Conservation (phyloP, 129 eudicot genomes). For the carrot (Daucus carota) region DNA sequence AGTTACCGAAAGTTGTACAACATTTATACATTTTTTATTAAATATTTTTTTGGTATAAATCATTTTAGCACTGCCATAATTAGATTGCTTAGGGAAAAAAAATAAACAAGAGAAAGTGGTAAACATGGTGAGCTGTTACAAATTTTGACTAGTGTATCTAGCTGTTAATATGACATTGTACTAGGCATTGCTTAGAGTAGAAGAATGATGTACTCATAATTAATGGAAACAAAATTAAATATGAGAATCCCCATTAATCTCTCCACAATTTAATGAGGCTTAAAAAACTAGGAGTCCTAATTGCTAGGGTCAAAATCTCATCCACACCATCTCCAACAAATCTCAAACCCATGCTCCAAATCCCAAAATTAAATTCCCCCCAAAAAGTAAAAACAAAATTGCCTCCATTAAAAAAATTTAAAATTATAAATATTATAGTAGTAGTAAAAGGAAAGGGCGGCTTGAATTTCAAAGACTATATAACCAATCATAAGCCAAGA, state of each 20-base stretch:
- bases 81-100: not conserved
- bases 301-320: constrained; percentile 34
- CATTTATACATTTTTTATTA: not conserved
- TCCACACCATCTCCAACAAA: constrained; percentile 18
- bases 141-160: not conserved
- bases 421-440: too few relatives aligned
- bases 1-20: not conserved
- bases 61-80: not conserved
- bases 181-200: not conserved
- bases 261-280: constrained; percentile 40
- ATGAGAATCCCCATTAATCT: constrained; percentile 33
- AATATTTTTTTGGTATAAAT: not conserved
- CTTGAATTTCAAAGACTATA: not conserved
- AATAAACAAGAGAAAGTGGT: not conserved
- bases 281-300: constrained; percentile 23
- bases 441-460: not conserved
- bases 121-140: not conserved
- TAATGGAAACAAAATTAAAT: constrained; percentile 10
- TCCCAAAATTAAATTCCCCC: not conserved
- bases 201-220: not conserved
- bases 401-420: too few relatives aligned
- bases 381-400: too few relatives aligned
- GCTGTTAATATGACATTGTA: constrained; percentile 1
- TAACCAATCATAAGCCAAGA: not conserved
- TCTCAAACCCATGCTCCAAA: not conserved